Evolutionary conservation across 352 stramenopile genomes (phyloP).

Genomic region (Halophytophthora batemanensis): DNA sequence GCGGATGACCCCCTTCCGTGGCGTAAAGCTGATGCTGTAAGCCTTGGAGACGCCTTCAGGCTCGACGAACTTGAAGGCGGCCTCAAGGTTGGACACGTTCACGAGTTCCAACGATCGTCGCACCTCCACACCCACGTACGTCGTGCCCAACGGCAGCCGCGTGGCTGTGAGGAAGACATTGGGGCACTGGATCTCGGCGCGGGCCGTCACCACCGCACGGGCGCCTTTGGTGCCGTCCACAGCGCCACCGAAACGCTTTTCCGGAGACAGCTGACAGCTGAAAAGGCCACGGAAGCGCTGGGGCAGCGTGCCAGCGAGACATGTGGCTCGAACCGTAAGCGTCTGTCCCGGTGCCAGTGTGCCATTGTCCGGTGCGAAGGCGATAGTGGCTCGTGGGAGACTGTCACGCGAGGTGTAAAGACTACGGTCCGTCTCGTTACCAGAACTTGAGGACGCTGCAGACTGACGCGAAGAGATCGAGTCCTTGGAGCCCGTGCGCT

Average conservation of each 20-base stretch:
- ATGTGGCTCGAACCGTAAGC: slow-evolving; percentile 37
- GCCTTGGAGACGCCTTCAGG: slow-evolving; percentile 50
- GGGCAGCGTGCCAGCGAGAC: slow-evolving; percentile 47
- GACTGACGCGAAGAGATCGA: slow-evolving; percentile 50
- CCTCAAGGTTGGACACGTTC: slow-evolving; percentile 79
- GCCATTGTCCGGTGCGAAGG: slow-evolving; percentile 48
- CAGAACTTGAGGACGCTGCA: slow-evolving; percentile 23
- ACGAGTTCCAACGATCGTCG: slow-evolving; percentile 49
- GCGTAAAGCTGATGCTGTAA: slow-evolving; percentile 43
- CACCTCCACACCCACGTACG: slow-evolving; percentile 61
- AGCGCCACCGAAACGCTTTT: slow-evolving; percentile 22
- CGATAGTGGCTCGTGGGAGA: slow-evolving; percentile 38
- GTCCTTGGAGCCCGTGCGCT: slow-evolving; percentile 45
- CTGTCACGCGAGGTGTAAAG: slow-evolving; percentile 44
- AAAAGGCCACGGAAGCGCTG: slow-evolving; percentile 62
- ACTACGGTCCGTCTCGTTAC: slow-evolving; percentile 37
- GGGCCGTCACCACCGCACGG: slow-evolving; percentile 36
- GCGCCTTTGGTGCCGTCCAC: background rate
- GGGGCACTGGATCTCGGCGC: slow-evolving; percentile 73
- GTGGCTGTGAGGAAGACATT: slow-evolving; percentile 68
- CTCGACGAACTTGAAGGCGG: slow-evolving; percentile 72
- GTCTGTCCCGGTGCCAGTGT: slow-evolving; percentile 38
- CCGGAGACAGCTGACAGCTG: slow-evolving; percentile 31
- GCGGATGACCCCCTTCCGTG: slow-evolving; percentile 40
- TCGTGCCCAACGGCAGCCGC: slow-evolving; percentile 48